A percentile compares a stretch with the other conserved stretches of the same genome.
These are phyloP conservation scores for Forsythia viridissima DNA, from an alignment of 257 asterid genomes.

Conservation along the genomic window DNA sequence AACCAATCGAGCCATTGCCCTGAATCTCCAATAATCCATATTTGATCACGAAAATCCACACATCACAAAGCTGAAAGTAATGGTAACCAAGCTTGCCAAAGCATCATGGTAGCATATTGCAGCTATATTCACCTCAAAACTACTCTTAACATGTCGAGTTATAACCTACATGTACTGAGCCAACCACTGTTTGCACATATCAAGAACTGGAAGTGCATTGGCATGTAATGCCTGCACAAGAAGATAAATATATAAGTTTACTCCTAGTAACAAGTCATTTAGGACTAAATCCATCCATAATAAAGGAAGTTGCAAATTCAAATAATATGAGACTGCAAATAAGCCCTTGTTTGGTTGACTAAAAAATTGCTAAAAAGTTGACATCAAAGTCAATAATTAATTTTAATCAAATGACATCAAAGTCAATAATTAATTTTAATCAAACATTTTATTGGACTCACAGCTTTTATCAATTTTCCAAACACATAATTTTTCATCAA, in stretches of 20 bases:
- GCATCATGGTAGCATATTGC: conserved; percentile 9
- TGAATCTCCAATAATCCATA: conserved; percentile 18
- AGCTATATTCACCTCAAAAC: conserved; percentile 28
- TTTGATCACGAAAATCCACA: conserved; percentile 12
- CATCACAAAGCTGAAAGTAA: neutral
- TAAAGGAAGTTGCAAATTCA: neutral
- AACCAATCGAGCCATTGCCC: neutral
- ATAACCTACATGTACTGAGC: conserved; percentile 79
- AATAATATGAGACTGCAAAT: neutral
- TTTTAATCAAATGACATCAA: too few relatives aligned
- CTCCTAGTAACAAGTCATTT: neutral
- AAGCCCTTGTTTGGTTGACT: too few relatives aligned
- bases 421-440: too few relatives aligned
- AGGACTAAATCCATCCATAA: neutral
- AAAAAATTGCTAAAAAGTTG: too few relatives aligned
- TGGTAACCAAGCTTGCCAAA: conserved; percentile 16
- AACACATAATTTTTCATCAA: too few relatives aligned
- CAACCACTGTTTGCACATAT: conserved; percentile 98
- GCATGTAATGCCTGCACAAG: conserved; percentile 89
- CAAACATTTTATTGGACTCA: too few relatives aligned
- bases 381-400: too few relatives aligned
- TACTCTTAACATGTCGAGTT: conserved; percentile 19
- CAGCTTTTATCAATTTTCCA: too few relatives aligned
- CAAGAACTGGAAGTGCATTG: conserved; percentile 96
- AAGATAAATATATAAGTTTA: conserved; percentile 4